Base-by-base conservation (phyloP, 176 grass and related monocot genomes). In the Raddia guianensis region DNA sequence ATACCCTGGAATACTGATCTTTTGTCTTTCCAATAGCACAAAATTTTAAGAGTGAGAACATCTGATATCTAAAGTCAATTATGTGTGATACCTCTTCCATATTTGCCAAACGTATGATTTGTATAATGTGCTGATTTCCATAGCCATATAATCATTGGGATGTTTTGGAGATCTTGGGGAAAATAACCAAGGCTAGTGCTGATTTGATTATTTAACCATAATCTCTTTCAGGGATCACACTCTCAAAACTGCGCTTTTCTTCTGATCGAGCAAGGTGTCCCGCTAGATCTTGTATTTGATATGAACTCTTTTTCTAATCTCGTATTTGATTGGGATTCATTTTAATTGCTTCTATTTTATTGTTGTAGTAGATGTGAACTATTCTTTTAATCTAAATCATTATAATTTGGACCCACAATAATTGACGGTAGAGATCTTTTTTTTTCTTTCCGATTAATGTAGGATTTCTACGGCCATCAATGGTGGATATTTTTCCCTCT, bases 171-270 rank as follows among this genome's bases (percentile, higher is more conserved):
- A 59, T 32, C 1, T 75, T 20, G 3, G 3, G 40, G n/a, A 14
- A 46, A 46, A 60, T 47, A 76, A 16, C 49, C 3, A 58, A 80
- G 37, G 66, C 34, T 19, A 6, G 19, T 37, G 15, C 16, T 13
- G 27, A 35, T 67, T 66, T 49, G 27, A 67, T 76, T 67, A 48
- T 5, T 5, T 59, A 75, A 37, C 32, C 63, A 68, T 6, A 77
- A 51, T 59, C n/a, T 46, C 40, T 19, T 70, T 7, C 21, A 63
- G 18, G 6, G 32, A 77, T 77, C 15, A 77, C 27, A 40, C 62
- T 40, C 37, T 40, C 37, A 54, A 27, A 27, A 27, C 27, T 27
- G 27, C 27, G 27, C 27, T 27, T 27, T 27, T 27, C 27, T 27
- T 27, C 27, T 27, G 0, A 27, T 27, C 27, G 27, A 1, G 27